Base-by-base conservation (phyloP, 2,329 filamentous ascomycete genomes). In the Cucurbitaria berberidis region DNA sequence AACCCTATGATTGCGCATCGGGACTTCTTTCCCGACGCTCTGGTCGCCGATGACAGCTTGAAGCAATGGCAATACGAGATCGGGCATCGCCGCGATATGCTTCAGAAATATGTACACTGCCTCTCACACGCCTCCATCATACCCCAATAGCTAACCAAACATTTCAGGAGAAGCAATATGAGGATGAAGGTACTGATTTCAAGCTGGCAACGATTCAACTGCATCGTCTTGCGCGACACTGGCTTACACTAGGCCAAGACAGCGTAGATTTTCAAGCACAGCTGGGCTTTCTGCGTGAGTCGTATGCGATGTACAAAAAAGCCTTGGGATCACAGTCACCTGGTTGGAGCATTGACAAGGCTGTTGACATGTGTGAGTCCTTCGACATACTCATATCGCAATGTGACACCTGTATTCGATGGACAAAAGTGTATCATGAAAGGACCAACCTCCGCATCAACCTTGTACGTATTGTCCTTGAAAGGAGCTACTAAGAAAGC, bases 191-290 rank as follows among this genome's bases (percentile, higher is more conserved):
- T 13, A 48, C 50, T 10, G 48, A 62, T 8, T 60, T 62, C 38
- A 41, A 60, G 43, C 36, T 8, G 3, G 48, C 61, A 8, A 66
- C 64, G 1, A 45, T 42, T 3, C 18, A 55, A 16, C 35, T 69
- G 11, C 66, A 69, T 40, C 30, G 41, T 10, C 44, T 68, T 19
- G 48, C 61, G 2, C 40, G 57, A 1, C 54, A 67, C 16, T 66
- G 61, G 64, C 53, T 64, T n/a, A 64, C 55, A 5, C 24, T 68
- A 2, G 49, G 51, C 6, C 65, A 67, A 44, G 66, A 67, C 27
- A 60, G 54, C 13, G 42, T 44, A 7, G 61, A 63, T 18, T 47
- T 66, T 1, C 45, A 53, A 11, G 40, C 44, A 8, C 61, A 63
- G 24, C 55, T 68, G 3, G n/a, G 42, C 3, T 67, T 67, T 22